Evolutionary conservation across 768 basidiomycete genomes (phyloP).

Genomic region (Amanita pallidorosea): DNA sequence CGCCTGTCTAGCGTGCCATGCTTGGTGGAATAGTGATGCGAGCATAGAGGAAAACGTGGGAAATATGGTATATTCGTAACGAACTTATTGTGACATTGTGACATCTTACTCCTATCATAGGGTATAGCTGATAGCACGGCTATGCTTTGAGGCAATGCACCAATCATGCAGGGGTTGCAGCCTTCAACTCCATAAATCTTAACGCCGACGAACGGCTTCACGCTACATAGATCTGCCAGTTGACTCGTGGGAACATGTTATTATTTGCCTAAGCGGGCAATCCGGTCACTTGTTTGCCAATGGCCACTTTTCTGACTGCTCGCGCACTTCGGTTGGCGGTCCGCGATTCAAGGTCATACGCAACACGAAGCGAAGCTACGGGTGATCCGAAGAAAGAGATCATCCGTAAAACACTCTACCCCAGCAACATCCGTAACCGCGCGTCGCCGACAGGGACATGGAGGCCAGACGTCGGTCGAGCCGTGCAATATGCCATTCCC

Average conservation of each 20-base stretch:
- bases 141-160: neutral
- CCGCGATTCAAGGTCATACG: slow-evolving; percentile 29
- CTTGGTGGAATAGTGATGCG: slow-evolving; percentile 18
- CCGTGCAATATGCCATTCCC: slow-evolving; percentile 77
- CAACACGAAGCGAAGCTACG: slow-evolving; percentile 28
- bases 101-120: neutral
- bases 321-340: slow-evolving; percentile 20
- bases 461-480: slow-evolving; percentile 68
- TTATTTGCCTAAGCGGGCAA: neutral
- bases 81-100: too few species aligned
- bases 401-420: slow-evolving; percentile 75
- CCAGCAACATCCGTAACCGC: slow-evolving; percentile 58
- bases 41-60: slow-evolving; percentile 11
- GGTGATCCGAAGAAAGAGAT: slow-evolving; percentile 58
- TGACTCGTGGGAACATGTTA: slow-evolving; percentile 5
- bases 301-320: slow-evolving; percentile 29
- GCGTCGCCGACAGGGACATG: slow-evolving; percentile 74
- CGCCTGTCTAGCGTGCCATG: slow-evolving; percentile 11
- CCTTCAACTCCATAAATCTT: neutral
- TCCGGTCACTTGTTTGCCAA: slow-evolving; percentile 10
- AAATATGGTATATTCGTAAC: neutral
- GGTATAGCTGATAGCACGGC: neutral
- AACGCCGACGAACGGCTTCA: neutral
- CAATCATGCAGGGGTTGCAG: neutral
- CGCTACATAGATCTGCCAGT: too few species aligned